Conservation (phyloP, 345 rosid genomes). For the Schrenkiella parvula region DNA sequence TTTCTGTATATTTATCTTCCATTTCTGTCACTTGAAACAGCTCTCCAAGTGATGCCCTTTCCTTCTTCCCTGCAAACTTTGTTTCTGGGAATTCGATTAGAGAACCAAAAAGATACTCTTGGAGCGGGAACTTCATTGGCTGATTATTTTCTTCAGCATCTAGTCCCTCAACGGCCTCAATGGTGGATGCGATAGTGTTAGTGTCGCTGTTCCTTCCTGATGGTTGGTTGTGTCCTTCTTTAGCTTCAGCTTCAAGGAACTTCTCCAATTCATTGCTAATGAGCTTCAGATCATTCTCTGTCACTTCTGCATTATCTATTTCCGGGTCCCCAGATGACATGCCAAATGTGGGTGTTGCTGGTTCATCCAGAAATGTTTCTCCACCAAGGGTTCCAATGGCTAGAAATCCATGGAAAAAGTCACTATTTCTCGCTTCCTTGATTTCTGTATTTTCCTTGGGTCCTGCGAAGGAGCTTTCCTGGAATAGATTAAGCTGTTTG, state of each 20-base stretch:
- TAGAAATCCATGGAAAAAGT: slow-evolving; percentile 74
- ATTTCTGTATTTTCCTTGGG: slow-evolving; percentile 25
- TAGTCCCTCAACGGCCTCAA: slow-evolving; percentile 44
- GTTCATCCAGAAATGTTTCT: slow-evolving; percentile 44
- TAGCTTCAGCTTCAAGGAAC: slow-evolving; percentile 78
- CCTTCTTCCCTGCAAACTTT: slow-evolving; percentile 46
- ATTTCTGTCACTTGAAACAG: slow-evolving; percentile 57
- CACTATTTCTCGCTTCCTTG: slow-evolving; percentile 44
- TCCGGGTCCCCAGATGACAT: slow-evolving; percentile 41
- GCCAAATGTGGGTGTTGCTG: slow-evolving; percentile 72
- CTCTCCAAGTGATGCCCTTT: slow-evolving; percentile 66
- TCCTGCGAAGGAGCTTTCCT: slow-evolving; percentile 40
- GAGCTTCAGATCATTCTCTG: slow-evolving; percentile 60
- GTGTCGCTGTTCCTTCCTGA: slow-evolving; percentile 63
- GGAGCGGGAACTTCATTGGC: slow-evolving; percentile 56
- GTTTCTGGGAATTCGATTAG: slow-evolving; percentile 53
- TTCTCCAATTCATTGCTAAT: slow-evolving; percentile 61
- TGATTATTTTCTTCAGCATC: slow-evolving; percentile 43
- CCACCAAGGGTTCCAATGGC: slow-evolving; percentile 88
- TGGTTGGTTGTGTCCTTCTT: slow-evolving; percentile 58
- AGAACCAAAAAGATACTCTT: slow-evolving; percentile 78
- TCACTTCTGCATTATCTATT: slow-evolving; percentile 45
- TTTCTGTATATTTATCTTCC: slow-evolving; percentile 37
- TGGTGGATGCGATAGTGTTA: slow-evolving; percentile 52
- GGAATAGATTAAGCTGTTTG: slow-evolving; percentile 37